Evolutionary conservation across 805 yeast species (phyloP).

Genomic region (Schwanniomyces pseudopolymorphus): DNA sequence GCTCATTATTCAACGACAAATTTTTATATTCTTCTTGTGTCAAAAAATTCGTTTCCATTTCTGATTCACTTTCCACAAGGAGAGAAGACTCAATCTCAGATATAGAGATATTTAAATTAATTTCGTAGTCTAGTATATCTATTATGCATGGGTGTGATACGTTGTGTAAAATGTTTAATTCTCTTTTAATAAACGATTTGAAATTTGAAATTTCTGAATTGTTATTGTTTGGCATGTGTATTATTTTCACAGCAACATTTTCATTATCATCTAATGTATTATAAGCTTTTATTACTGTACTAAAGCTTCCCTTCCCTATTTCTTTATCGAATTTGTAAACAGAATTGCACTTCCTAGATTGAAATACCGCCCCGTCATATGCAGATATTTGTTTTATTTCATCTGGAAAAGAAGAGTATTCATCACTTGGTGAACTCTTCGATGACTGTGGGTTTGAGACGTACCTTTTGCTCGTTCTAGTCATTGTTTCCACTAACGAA

Average conservation of each 20-base stretch:
- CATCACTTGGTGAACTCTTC: background rate
- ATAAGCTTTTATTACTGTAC: constrained; percentile 56
- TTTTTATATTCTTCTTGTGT: constrained; percentile 5
- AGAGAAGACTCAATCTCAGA: constrained; percentile 20
- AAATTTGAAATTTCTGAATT: constrained; percentile 25
- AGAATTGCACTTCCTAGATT: constrained; percentile 1
- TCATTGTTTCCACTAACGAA: constrained; percentile 12
- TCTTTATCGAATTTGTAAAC: constrained; percentile 17
- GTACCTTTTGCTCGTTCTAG: constrained; percentile 14
- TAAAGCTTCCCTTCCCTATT: constrained; percentile 70
- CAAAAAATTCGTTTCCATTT: constrained; percentile 2
- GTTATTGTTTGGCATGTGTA: constrained; percentile 35
- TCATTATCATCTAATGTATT: constrained; percentile 16
- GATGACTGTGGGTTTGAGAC: constrained; percentile 19
- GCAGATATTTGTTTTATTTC: background rate
- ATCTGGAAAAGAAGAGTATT: constrained; percentile 1
- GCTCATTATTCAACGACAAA: constrained; percentile 25
- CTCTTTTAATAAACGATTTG: constrained; percentile 52
- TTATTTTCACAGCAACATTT: constrained; percentile 70
- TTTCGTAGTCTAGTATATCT: constrained; percentile 51
- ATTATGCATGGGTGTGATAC: constrained; percentile 72
- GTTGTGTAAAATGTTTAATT: constrained; percentile 59
- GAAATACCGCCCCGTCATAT: constrained; percentile 1
- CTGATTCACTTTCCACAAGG: constrained; percentile 17
- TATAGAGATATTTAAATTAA: constrained; percentile 24